Conservation (phyloP, 441 rosid genomes). For the Dalechampia spathulata region DNA sequence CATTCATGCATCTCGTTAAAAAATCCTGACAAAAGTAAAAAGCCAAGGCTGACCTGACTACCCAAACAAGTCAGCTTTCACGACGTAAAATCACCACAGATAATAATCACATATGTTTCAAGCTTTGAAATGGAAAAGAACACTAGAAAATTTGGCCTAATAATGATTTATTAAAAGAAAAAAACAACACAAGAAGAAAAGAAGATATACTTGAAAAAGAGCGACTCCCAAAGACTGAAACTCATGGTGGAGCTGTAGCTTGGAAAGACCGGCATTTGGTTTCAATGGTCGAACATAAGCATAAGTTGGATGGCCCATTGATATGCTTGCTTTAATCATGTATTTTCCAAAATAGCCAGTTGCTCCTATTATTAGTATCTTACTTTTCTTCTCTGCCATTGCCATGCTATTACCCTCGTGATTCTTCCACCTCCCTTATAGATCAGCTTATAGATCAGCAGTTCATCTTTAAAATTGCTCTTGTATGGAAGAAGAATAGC, state of each 20-base stretch:
- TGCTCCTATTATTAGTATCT: slow-evolving; percentile 29
- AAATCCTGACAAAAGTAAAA: no score
- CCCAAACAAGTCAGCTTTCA: no score
- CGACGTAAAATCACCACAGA: no score
- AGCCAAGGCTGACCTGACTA: no score
- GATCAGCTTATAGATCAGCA: no score
- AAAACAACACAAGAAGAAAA: no score
- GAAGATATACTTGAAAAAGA: not conserved
- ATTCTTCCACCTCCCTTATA: not conserved
- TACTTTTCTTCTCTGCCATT: slow-evolving; percentile 16
- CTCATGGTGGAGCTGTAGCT: slow-evolving; percentile 12
- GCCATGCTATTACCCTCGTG: not conserved
- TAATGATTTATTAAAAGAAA: no score
- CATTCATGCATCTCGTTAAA: not conserved
- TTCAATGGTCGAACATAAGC: slow-evolving; percentile 27
- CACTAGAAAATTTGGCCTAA: no score
- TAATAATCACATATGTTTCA: no score
- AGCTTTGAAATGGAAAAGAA: no score
- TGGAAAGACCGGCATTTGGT: slow-evolving; percentile 9
- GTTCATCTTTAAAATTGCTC: no score
- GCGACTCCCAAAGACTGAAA: slow-evolving; percentile 10
- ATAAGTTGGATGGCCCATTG: slow-evolving; percentile 31
- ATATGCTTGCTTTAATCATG: slow-evolving; percentile 33
- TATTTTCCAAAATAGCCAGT: slow-evolving; percentile 34
- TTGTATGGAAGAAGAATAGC: no score